Evolutionary conservation across 2,329 filamentous ascomycete species (phyloP).

Genomic region (Ophiostoma ulmi): DNA sequence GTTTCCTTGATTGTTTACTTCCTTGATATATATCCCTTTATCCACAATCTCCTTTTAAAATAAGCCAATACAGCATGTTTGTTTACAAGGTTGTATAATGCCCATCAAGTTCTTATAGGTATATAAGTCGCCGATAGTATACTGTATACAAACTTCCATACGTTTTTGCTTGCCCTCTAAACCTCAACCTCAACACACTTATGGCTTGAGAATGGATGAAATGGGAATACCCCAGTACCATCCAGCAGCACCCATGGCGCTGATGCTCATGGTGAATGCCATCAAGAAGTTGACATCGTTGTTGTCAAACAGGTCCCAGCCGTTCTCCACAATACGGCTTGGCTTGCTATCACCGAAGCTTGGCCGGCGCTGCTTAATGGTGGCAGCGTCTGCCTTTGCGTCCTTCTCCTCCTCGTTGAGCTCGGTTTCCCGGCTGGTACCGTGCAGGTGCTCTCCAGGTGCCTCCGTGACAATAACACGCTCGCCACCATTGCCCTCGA

Average conservation of each 20-base stretch:
- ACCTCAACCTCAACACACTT: neutral
- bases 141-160: neutral
- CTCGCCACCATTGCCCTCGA: conserved; percentile 75
- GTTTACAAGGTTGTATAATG: neutral
- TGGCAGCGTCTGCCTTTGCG: conserved; percentile 36
- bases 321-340: conserved; percentile 61
- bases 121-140: neutral
- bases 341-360: conserved; percentile 54
- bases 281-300: conserved; percentile 94
- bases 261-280: conserved; percentile 74
- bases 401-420: conserved; percentile 37
- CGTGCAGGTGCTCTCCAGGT: conserved; percentile 20
- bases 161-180: neutral
- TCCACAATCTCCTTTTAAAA: neutral
- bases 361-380: conserved; percentile 46
- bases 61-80: neutral
- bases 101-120: neutral
- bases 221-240: conserved; percentile 58
- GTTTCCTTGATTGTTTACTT: neutral
- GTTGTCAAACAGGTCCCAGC: conserved; percentile 75
- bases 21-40: neutral
- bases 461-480: conserved; percentile 44
- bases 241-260: conserved; percentile 62
- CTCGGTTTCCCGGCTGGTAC: conserved; percentile 27
- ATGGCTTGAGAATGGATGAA: conserved; percentile 37